phyloP scores from a whole-genome alignment of 208 protist species.

The Perkinsela sp. region DNA sequence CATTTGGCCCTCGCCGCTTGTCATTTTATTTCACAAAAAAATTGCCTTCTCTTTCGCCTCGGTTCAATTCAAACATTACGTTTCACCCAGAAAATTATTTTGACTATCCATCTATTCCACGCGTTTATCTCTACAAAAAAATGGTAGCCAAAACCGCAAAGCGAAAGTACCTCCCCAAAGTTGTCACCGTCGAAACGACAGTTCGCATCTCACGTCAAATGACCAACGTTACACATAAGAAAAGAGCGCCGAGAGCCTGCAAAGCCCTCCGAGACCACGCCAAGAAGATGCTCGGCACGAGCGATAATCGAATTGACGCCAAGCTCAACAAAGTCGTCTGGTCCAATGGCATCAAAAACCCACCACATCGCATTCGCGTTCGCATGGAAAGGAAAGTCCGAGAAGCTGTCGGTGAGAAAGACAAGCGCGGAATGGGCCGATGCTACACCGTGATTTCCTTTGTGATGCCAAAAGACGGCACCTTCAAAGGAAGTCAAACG shows the following conservation, averaged over 20 bases:
- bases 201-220: conserved; percentile 87
- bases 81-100: background rate
- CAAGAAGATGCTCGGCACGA: conserved; percentile 76
- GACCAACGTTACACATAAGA: conserved; percentile 81
- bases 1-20: too few relatives aligned
- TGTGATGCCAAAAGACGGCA: conserved; percentile 7
- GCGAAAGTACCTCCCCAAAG: conserved; percentile 10
- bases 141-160: background rate
- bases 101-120: background rate
- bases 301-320: conserved; percentile 83
- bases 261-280: conserved; percentile 80
- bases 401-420: conserved; percentile 25
- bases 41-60: background rate
- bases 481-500: background rate
- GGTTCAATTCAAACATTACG: background rate
- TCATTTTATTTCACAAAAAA: too few relatives aligned
- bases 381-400: conserved; percentile 46
- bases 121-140: background rate
- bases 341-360: conserved; percentile 75
- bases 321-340: conserved; percentile 86
- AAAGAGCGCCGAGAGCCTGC: conserved; percentile 78
- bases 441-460: conserved; percentile 64
- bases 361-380: conserved; percentile 76
- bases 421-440: conserved; percentile 31
- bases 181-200: conserved; percentile 77